phyloP scores from a whole-genome alignment of 768 basidiomycete genomes.

The Candolleomyces eurysporus region DNA sequence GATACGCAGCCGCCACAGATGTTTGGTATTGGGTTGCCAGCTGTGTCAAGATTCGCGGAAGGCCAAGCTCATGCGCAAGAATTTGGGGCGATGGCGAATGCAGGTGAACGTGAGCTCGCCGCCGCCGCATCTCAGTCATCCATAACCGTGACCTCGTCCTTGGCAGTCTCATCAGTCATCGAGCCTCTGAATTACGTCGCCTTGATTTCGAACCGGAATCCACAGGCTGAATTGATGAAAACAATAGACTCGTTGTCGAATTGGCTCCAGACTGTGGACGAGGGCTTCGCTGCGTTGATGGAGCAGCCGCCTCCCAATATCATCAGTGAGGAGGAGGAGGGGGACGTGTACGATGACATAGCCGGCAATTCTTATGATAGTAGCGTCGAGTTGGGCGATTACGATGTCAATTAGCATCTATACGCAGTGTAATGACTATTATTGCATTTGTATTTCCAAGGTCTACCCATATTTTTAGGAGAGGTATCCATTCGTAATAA shows the following conservation, averaged over 20 bases:
- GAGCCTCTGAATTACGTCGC: slow-evolving; percentile 66
- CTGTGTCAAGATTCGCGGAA: neutral
- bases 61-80: neutral
- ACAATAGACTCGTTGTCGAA: slow-evolving; percentile 73
- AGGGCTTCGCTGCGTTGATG: slow-evolving; percentile 66
- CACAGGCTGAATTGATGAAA: slow-evolving; percentile 66
- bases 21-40: neutral
- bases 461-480: slow-evolving; percentile 9
- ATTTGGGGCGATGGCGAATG: neutral
- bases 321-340: slow-evolving; percentile 66
- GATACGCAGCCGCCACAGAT: neutral
- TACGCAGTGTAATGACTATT: neutral
- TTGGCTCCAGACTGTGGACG: slow-evolving; percentile 76
- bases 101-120: neutral
- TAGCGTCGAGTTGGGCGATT: neutral
- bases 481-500: slow-evolving; percentile 63
- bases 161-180: slow-evolving; percentile 1
- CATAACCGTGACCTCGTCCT: neutral
- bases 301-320: slow-evolving; percentile 44
- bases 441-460: neutral
- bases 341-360: slow-evolving; percentile 15
- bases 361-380: neutral
- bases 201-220: slow-evolving; percentile 52
- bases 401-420: neutral
- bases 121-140: neutral